These are phyloP conservation scores for Chrysanthemum lavandulifolium DNA, from an alignment of 129 eudicot genomes.

Conservation along the genomic window DNA sequence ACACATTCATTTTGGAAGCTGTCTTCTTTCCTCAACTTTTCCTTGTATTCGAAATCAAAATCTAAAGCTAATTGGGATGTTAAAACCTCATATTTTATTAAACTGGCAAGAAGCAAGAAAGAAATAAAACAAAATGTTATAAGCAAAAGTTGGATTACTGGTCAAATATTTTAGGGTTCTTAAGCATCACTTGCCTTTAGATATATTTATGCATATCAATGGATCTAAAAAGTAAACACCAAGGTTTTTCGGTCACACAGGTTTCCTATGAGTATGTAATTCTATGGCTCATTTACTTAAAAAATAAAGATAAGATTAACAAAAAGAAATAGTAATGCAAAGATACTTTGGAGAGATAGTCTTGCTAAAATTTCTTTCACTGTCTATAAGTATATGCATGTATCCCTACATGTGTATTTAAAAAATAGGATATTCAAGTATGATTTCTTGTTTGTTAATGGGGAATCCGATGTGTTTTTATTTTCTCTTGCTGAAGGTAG, in stretches of 20 bases:
- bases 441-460: constrained; percentile 9
- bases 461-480: constrained; percentile 42
- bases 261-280: background rate
- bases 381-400: background rate
- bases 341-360: too few species aligned
- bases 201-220: background rate
- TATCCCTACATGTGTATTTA: background rate
- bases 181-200: background rate
- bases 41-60: constrained; percentile 49
- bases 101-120: too few species aligned
- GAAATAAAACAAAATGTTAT: too few species aligned
- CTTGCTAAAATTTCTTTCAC: background rate
- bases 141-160: too few species aligned
- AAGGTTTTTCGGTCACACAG: background rate
- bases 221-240: background rate
- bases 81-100: background rate
- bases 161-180: background rate
- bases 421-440: constrained; percentile 12
- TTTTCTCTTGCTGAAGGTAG: constrained; percentile 3
- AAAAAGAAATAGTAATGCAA: too few species aligned
- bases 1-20: constrained; percentile 36
- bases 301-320: too few species aligned
- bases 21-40: constrained; percentile 44
- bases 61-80: constrained; percentile 27
- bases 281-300: too few species aligned